phyloP scores from a whole-genome alignment of 2,329 filamentous ascomycete species.

The Pseudogymnoascus sp. region DNA sequence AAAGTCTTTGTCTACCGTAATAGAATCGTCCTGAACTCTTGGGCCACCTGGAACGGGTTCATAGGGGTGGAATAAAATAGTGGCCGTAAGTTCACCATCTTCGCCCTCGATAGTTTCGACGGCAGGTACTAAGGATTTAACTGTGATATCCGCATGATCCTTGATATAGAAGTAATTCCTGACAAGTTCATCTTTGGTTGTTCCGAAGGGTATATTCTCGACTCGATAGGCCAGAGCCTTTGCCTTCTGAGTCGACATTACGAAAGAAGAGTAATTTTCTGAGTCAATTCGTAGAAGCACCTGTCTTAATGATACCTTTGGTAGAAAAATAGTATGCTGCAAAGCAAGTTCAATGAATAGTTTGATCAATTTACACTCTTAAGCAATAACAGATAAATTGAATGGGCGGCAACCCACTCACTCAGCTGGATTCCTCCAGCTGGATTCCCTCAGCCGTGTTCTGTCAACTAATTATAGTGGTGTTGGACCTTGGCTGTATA shows the following conservation, averaged over 20 bases:
- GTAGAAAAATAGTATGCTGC: not conserved
- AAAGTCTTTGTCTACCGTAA: not conserved
- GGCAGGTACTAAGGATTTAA: not conserved
- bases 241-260: not conserved
- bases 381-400: not conserved
- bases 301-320: not conserved
- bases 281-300: not conserved
- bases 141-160: slow-evolving; percentile 7
- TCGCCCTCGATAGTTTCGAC: not conserved
- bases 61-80: not conserved
- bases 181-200: slow-evolving; percentile 7
- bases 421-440: not conserved
- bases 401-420: not conserved
- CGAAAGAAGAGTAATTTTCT: not conserved
- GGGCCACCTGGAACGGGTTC: not conserved
- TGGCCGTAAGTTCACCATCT: slow-evolving; percentile 1
- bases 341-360: not conserved
- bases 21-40: not conserved
- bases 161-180: not conserved
- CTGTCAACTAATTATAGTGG: not conserved
- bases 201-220: slow-evolving; percentile 9
- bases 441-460: not conserved
- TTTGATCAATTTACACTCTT: not conserved
- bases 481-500: not conserved
- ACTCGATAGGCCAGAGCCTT: slow-evolving; percentile 4